Evolutionary conservation across 192 early-diverging fungal species (phyloP).

Genomic region (Linnemannia hyalina): DNA sequence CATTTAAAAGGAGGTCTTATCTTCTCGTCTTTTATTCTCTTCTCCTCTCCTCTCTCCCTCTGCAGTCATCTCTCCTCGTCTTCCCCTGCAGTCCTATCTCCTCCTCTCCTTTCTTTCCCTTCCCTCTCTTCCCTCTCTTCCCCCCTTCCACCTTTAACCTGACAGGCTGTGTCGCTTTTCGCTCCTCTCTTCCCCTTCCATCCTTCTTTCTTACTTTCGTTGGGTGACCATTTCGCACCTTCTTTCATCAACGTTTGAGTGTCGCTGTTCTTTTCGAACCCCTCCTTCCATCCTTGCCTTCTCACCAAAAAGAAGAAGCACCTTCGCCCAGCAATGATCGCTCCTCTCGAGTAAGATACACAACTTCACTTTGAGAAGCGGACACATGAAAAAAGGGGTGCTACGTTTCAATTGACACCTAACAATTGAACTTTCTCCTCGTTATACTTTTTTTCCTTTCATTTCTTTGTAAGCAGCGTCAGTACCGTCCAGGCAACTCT

Average conservation of each 20-base stretch:
- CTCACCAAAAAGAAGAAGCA: not conserved
- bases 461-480: not conserved
- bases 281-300: not conserved
- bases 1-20: not conserved
- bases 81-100: not conserved
- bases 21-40: not conserved
- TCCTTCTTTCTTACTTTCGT: too few species aligned
- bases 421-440: not conserved
- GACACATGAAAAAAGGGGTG: too few species aligned
- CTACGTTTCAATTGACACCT: not conserved
- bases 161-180: not conserved
- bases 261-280: not conserved
- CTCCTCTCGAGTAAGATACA: not conserved
- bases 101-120: not conserved
- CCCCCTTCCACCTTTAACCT: not conserved
- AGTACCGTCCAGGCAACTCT: conserved; percentile 10
- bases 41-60: not conserved
- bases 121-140: not conserved
- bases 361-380: not conserved
- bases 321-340: not conserved
- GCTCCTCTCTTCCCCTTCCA: not conserved
- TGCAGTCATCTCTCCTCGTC: not conserved
- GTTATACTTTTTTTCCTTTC: not conserved
- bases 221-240: too few species aligned
- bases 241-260: not conserved